Evolutionary conservation across 2,329 filamentous ascomycete genomes (phyloP).

Genomic region (Colletotrichum eremochloae): DNA sequence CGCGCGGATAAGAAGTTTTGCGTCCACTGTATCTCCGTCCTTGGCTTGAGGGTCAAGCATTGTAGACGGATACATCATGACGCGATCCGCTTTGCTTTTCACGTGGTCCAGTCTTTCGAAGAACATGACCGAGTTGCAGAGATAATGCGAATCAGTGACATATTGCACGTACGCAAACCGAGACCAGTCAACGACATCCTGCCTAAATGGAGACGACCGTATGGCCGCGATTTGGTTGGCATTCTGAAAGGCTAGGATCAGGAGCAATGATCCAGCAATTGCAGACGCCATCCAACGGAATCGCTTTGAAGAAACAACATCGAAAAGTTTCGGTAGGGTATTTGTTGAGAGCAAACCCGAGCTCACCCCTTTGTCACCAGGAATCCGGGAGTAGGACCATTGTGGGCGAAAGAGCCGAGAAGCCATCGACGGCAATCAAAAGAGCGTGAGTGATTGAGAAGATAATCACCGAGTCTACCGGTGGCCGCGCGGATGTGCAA

Average conservation of each 20-base stretch:
- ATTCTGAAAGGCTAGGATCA: not conserved
- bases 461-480: too few relatives aligned
- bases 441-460: too few relatives aligned
- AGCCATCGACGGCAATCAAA: too few relatives aligned
- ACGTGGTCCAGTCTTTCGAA: slow-evolving; percentile 60
- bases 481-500: too few relatives aligned
- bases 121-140: slow-evolving; percentile 66
- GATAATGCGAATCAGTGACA: slow-evolving; percentile 60
- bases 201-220: not conserved
- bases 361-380: too few relatives aligned
- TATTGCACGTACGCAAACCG: slow-evolving; percentile 64
- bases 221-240: not conserved
- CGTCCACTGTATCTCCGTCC: slow-evolving; percentile 48
- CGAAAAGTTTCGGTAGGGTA: not conserved
- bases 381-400: too few relatives aligned
- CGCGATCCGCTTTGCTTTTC: slow-evolving; percentile 57
- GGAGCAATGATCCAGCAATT: too few relatives aligned
- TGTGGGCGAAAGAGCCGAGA: too few relatives aligned
- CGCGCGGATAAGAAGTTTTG: slow-evolving; percentile 56
- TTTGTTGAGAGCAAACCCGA: not conserved
- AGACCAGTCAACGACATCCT: slow-evolving; percentile 54
- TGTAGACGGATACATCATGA: slow-evolving; percentile 60
- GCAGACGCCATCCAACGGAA: not conserved
- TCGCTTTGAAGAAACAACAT: not conserved
- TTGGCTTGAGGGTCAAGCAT: slow-evolving; percentile 53